Evolutionary conservation across 345 rosid species (phyloP).

Genomic region (Pugionium cornutum): DNA sequence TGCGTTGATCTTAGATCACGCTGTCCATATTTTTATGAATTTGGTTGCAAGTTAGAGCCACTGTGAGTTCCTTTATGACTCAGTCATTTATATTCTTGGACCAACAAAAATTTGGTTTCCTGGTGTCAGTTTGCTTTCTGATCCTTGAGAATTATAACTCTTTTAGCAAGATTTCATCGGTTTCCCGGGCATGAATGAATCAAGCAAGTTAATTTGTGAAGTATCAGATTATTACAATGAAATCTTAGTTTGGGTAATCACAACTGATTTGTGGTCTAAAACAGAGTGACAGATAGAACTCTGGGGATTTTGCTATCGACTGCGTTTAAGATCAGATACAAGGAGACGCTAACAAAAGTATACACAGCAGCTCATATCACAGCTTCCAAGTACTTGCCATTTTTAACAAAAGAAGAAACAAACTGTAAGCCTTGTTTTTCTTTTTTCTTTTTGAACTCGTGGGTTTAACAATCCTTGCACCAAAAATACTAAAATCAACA

Average conservation of each 20-base stretch:
- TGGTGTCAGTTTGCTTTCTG: neutral
- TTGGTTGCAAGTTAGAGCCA: conserved; percentile 85
- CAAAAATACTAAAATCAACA: neutral
- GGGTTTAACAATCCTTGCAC: neutral
- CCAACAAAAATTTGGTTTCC: neutral
- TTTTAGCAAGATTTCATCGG: neutral
- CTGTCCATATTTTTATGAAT: conserved; percentile 72
- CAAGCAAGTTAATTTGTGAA: conserved; percentile 4
- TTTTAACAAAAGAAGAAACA: conserved; percentile 73
- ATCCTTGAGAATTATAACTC: neutral
- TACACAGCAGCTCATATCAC: conserved; percentile 63
- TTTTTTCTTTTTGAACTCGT: neutral
- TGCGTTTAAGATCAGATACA: conserved; percentile 71
- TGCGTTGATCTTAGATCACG: conserved; percentile 82
- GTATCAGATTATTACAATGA: neutral
- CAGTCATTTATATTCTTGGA: too few relatives aligned
- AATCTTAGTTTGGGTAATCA: neutral
- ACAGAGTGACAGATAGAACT: conserved; percentile 70
- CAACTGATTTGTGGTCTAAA: neutral
- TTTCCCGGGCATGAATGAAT: neutral
- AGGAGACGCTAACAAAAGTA: conserved; percentile 76
- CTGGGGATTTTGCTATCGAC: conserved; percentile 67
- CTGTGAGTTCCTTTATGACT: conserved; percentile 52
- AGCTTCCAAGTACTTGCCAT: conserved; percentile 55
- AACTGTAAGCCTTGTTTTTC: conserved; percentile 53